Evolutionary conservation across 2,329 filamentous ascomycete genomes (phyloP).

Genomic region (Xylariaceae sp.): DNA sequence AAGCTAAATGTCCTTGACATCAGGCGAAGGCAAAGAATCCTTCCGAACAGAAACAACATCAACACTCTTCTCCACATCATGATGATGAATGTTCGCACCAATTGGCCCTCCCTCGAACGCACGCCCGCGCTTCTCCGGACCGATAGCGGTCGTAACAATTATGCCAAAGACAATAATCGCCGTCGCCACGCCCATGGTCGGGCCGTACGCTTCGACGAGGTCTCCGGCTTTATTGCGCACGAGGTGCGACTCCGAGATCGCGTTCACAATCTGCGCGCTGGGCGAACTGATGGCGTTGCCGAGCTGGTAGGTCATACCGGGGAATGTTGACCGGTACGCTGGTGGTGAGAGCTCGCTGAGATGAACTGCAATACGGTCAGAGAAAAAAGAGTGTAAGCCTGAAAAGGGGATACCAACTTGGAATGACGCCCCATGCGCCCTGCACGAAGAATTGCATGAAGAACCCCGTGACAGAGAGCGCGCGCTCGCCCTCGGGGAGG

Average conservation of each 20-base stretch:
- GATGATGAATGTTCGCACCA: constrained; percentile 34
- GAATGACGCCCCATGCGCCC: constrained; percentile 61
- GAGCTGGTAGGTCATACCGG: constrained; percentile 67
- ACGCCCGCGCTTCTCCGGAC: constrained; percentile 68
- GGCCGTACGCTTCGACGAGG: constrained; percentile 64
- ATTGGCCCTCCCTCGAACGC: constrained; percentile 59
- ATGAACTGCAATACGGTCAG: constrained; percentile 40
- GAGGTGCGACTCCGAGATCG: constrained; percentile 58
- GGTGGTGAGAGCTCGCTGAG: constrained; percentile 68
- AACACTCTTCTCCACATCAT: constrained; percentile 27
- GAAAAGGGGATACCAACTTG: constrained; percentile 34
- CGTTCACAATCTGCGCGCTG: constrained; percentile 72
- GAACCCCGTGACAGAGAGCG: constrained; percentile 60
- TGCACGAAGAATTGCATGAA: constrained; percentile 65
- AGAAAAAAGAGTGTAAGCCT: neutral
- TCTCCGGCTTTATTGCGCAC: constrained; percentile 51
- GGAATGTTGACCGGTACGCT: constrained; percentile 65
- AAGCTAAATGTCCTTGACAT: constrained; percentile 8
- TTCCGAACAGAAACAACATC: constrained; percentile 27
- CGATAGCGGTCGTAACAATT: constrained; percentile 59
- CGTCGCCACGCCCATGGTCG: constrained; percentile 69
- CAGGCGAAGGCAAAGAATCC: constrained; percentile 10
- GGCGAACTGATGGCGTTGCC: constrained; percentile 71
- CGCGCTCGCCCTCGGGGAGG: constrained; percentile 53
- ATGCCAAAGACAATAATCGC: constrained; percentile 71